Base-by-base conservation (phyloP, 495 filamentous ascomycete species). In the Talaromyces borbonicus region DNA sequence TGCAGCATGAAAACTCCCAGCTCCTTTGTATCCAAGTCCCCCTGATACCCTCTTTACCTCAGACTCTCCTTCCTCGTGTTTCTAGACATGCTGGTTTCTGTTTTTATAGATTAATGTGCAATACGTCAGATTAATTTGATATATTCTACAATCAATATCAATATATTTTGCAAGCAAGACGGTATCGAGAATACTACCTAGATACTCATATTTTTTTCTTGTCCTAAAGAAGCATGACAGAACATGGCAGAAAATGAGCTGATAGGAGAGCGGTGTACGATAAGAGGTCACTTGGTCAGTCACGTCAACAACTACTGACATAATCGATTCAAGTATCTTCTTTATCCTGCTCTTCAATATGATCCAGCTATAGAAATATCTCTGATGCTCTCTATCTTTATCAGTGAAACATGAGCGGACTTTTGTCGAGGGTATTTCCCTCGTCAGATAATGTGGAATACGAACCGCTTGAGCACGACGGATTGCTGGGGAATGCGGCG, bases 381-480 rank as follows among this genome's bases (percentile, higher is more conserved):
- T n/a, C n/a, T n/a, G n/a, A n/a, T n/a, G n/a, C n/a, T n/a, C n/a
- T n/a, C n/a, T n/a, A n/a, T n/a, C n/a, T n/a, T n/a, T n/a, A n/a
- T n/a, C n/a, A 41, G 38, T 8, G 35, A 16, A 9, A 1, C 23
- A 46, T 46, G 43, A 46, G 29, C 30, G 36, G 43, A 15, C 29
- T 46, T 23, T 18, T 35, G 36, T 46, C 43, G 32, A 65, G 60
- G 43, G 56, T 76, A 18, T 59, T 78, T 27, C 56, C 72, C 33
- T 61, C 64, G 39, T 62, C 20, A 41, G 18, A 11, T 18, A 12
- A 62, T 22, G 58, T 64, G 27, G 71, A 72, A 23, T 85, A 85
- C 52, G 78, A 77, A 55, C 75, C 73, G 35, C 60, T 83, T 29
- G 69, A 67, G n/a, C 63, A 69, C 16, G 66, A 52, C 35, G 67